These are phyloP conservation scores for Alternaria arborescens DNA, from an alignment of 2,329 filamentous ascomycete species.

Conservation along the genomic window DNA sequence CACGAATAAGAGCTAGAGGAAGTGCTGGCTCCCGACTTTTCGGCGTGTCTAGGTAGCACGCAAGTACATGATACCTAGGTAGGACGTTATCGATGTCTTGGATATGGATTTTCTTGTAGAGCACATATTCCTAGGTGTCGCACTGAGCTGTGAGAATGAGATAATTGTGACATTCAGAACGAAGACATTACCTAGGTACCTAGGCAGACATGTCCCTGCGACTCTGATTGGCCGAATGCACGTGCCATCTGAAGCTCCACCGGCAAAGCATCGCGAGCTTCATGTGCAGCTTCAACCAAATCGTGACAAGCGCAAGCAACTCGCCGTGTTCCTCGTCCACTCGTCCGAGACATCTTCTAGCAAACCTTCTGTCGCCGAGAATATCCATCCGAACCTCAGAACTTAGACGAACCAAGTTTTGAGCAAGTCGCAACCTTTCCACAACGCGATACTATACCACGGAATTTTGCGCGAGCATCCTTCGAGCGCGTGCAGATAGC, in stretches of 20 bases:
- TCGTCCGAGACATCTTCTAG: neutral
- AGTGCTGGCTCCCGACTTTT: neutral
- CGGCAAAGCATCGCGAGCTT: constrained; percentile 9
- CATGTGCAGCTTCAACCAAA: neutral
- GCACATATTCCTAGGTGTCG: neutral
- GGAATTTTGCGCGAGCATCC: neutral
- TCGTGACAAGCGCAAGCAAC: neutral
- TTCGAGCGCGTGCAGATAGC: neutral
- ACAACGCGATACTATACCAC: neutral
- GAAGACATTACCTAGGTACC: neutral
- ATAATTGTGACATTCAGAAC: neutral
- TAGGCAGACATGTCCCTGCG: neutral
- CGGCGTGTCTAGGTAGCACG: neutral
- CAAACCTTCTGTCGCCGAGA: neutral
- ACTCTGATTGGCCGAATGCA: constrained; percentile 2
- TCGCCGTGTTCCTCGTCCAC: neutral
- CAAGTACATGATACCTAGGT: neutral
- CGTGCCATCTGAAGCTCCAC: constrained; percentile 5
- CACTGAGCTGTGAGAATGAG: neutral
- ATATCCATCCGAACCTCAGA: too few relatives aligned
- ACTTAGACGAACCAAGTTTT: neutral
- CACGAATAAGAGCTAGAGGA: neutral
- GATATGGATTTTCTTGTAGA: neutral
- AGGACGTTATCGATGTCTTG: neutral
- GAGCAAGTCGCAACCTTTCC: neutral